Evolutionary conservation across 228 moss, liverwort and hornwort species (phyloP), one percentile per base, ranked within the genome.

Genomic region (Sphagnum fallax): DNA sequence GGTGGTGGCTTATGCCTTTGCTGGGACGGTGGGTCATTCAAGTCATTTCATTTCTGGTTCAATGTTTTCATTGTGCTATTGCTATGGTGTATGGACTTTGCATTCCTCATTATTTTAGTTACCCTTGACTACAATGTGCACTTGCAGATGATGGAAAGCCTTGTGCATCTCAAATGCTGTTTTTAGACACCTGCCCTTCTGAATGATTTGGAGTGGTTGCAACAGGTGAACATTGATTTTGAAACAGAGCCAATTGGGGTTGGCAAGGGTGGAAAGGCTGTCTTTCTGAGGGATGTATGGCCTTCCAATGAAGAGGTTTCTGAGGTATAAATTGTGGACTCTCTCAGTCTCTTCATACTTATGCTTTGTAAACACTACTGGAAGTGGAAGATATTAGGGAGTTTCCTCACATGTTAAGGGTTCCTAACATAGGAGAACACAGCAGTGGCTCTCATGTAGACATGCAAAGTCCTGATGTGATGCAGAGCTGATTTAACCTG

Each of bases 1-100:
- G 74, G 96, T 97, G 74, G 93, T 97, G 67, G 92, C 79, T 48
- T 97, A 90, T 72, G 91, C 88, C n/a, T 80, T 97, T 12, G 96
- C 93, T 49, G 91, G 96, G 78, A 97, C 91, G 65, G 96, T 96
- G 71, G 52, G 89, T 78, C 60, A 14, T 10, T 6, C 10, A 16
- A 62, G 15, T 62, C 10, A 10, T 62, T 62, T 62, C 15, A n/a
- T 62, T 62, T 15, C 55, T 55, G 55, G 55, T 55, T 12, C 8
- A 55, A 55, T 8, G 32, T 32, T 32, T 32, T 32, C 32, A 3
- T 32, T 0, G 32, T 32, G 32, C 32, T 32, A 2, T 32, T 32
- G 32, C 32, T 32, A 32, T 32, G 32, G 32, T 32, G 32, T 32
- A 32, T 32, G 32, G 32, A 32, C 32, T 32, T 32, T 3, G 2